Percentiles rank a stretch among this genome's conserved stretches.
Evolutionary conservation across 2,329 filamentous ascomycete genomes (phyloP).

Genomic region (Neofusicoccum parvum): DNA sequence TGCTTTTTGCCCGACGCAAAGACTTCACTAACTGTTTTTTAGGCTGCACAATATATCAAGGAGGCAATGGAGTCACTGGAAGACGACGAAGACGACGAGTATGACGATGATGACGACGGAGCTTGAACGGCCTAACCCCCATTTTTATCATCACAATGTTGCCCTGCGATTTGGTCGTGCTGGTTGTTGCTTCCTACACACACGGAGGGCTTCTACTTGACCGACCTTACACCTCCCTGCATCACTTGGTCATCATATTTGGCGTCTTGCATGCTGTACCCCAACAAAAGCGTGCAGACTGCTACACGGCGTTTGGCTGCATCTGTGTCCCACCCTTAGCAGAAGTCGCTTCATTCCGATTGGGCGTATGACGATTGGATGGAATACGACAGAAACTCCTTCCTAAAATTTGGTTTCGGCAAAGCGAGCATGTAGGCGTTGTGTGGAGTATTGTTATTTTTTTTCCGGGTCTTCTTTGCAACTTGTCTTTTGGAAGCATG

Average conservation of each 20-base stretch:
- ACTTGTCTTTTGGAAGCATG: neutral
- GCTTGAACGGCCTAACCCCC: neutral
- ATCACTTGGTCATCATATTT: neutral
- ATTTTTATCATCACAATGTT: neutral
- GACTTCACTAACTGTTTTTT: slow-evolving; percentile 24
- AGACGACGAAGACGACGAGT: slow-evolving; percentile 67
- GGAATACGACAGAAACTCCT: neutral
- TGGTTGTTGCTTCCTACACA: too few relatives aligned
- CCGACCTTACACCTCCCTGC: neutral
- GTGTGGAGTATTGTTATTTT: neutral
- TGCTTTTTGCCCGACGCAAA: neutral
- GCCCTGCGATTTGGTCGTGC: neutral
- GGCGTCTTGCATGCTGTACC: neutral
- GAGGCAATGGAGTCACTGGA: slow-evolving; percentile 93
- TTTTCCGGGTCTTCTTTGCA: neutral
- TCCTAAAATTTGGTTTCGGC: neutral
- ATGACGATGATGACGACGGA: slow-evolving; percentile 36
- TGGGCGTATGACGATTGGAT: slow-evolving; percentile 12
- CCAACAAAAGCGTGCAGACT: neutral
- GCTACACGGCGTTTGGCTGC: neutral
- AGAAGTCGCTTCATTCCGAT: slow-evolving; percentile 2
- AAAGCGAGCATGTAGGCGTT: slow-evolving; percentile 20
- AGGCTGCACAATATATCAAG: slow-evolving; percentile 94
- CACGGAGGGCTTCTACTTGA: neutral
- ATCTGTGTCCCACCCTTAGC: neutral